Evolutionary conservation across 441 rosid genomes (phyloP), one percentile per base, ranked within the genome.

Genomic region (Aquilaria agallochum): DNA sequence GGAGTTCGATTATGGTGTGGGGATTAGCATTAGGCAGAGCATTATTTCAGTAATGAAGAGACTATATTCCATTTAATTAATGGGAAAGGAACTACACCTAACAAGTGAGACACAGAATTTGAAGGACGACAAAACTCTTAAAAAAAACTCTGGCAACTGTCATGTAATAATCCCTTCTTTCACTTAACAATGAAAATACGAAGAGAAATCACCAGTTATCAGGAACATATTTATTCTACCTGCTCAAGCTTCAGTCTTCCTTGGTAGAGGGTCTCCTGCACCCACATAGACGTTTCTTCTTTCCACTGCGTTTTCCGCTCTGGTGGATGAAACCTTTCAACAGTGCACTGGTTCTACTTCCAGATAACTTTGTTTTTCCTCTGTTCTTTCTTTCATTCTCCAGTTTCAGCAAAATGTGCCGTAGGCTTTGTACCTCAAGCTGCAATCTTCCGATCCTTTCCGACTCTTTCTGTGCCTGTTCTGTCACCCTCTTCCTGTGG

Each of bases 371-470:
- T 60, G 49, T 68, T 60, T 72, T 86, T 58, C 73, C 82, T 66
- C 68, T 81, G 70, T 65, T 69, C 48, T 85, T 83, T 72, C 66
- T 81, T 66, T 83, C 94, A 9, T 84, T 96, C 73, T 91, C 95
- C 60, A 88, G 87, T 80, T 88, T 86, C 53, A 87, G 74, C 70
- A 95, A 63, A 30, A 74, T 42, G 65, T 74, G 71, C 44, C 83
- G 88, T 20, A 91, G 76, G 77, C 76, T 82, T 76, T 91, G 95
- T 74, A 95, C 78, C 71, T 92, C 95, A 34, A 82, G 80, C 74
- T 82, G 87, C 80, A 91, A 52, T 65, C 77, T 67, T 55, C 88
- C 89, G 0, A 95, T 84, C 87, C 81, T 89, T 78, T 91, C 96
- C 0, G 89, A 89, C 72, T 76, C 83, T 63, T 70, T 72, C 65